phyloP scores from a whole-genome alignment of 805 yeast genomes.

The Lipomyces sp. region DNA sequence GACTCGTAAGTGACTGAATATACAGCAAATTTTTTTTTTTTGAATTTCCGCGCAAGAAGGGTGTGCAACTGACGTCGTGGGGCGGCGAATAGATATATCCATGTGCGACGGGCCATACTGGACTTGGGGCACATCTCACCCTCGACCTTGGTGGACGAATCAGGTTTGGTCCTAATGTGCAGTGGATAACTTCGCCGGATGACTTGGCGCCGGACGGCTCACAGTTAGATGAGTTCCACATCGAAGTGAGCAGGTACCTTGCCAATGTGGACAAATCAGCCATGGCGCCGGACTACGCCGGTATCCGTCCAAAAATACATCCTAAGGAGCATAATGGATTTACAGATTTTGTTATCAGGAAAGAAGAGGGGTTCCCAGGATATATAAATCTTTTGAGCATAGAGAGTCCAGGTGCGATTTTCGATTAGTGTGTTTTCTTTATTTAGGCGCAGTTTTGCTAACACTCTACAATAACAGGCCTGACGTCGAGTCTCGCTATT shows the following conservation, averaged over 20 bases:
- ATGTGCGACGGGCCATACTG: conserved; percentile 65
- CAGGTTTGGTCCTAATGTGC: conserved; percentile 84
- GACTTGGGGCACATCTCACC: conserved; percentile 85
- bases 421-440: neutral
- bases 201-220: conserved; percentile 35
- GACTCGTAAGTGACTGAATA: conserved; percentile 38
- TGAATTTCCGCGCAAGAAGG: conserved; percentile 31
- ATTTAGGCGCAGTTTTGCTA: no score
- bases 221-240: conserved; percentile 54
- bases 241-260: conserved; percentile 59
- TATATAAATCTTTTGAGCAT: conserved; percentile 78
- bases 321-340: conserved; percentile 48
- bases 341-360: conserved; percentile 69
- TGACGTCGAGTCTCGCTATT: conserved; percentile 79
- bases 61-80: neutral
- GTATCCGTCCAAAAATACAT: conserved; percentile 75
- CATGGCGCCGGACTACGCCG: conserved; percentile 67
- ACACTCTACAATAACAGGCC: conserved; percentile 50
- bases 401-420: conserved; percentile 68
- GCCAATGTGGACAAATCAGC: conserved; percentile 54
- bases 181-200: conserved; percentile 54
- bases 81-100: conserved; percentile 61
- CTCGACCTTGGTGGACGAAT: conserved; percentile 76
- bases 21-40: neutral
- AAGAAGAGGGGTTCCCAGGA: conserved; percentile 71